phyloP scores from a whole-genome alignment of 2,329 filamentous ascomycete species.

The Sordariomycetes sp. region DNA sequence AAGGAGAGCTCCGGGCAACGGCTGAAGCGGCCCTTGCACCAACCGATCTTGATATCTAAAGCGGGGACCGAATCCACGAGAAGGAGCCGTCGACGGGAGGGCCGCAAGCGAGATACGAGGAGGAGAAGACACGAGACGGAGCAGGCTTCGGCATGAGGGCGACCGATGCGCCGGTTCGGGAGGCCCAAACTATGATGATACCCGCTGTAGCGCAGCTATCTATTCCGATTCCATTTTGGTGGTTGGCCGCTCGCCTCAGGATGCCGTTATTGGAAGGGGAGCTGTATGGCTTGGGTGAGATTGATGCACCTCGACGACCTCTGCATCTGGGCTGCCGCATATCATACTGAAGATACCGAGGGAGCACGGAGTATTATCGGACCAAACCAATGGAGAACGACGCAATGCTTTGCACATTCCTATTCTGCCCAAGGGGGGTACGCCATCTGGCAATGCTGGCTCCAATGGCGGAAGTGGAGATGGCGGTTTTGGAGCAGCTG shows the following conservation, averaged over 20 bases:
- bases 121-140: not conserved
- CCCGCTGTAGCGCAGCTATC: not conserved
- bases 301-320: conserved; percentile 13
- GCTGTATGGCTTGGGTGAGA: conserved; percentile 6
- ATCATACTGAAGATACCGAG: no score
- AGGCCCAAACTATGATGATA: not conserved
- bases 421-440: conserved; percentile 28
- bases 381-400: no score
- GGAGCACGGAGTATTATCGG: no score
- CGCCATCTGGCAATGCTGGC: conserved; percentile 31
- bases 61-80: conserved; percentile 16
- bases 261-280: conserved; percentile 1
- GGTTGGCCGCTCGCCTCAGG: not conserved
- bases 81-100: conserved; percentile 9
- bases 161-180: not conserved
- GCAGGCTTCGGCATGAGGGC: not conserved
- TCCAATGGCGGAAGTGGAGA: no score
- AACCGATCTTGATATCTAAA: conserved; percentile 40
- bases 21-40: conserved; percentile 46
- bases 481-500: no score
- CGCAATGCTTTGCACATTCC: conserved; percentile 4
- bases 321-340: conserved; percentile 13
- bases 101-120: not conserved
- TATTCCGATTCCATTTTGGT: not conserved
- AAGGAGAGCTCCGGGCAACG: conserved; percentile 33